These are phyloP conservation scores for Cyberlindnera mycetangii DNA, from an alignment of 805 yeast species.

Conservation along the genomic window DNA sequence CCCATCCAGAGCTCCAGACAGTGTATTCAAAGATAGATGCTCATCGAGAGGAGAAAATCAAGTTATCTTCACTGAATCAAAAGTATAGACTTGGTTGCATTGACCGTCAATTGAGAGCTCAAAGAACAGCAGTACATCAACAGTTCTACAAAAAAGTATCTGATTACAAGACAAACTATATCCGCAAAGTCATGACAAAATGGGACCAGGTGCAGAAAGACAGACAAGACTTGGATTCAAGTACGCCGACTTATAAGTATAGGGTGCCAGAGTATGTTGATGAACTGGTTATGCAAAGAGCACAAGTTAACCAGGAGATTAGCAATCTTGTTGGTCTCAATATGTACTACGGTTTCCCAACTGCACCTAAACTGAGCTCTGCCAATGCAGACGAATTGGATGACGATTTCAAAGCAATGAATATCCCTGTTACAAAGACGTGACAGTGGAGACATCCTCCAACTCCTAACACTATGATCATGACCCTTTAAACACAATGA, in stretches of 20 bases:
- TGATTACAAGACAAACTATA: constrained; percentile 62
- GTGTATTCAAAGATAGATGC: constrained; percentile 69
- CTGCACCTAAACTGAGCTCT: constrained; percentile 65
- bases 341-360: constrained; percentile 73
- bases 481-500: neutral
- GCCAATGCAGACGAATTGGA: constrained; percentile 70
- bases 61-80: constrained; percentile 45
- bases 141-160: constrained; percentile 66
- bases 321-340: constrained; percentile 67
- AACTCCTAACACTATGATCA: neutral
- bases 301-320: constrained; percentile 63
- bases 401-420: constrained; percentile 67
- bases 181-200: constrained; percentile 70
- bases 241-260: constrained; percentile 29
- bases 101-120: constrained; percentile 75
- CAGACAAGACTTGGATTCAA: constrained; percentile 68
- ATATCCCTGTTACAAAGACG: constrained; percentile 9
- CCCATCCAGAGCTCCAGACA: constrained; percentile 84
- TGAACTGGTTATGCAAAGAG: constrained; percentile 62
- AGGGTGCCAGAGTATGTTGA: constrained; percentile 39
- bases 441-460: neutral
- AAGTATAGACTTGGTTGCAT: constrained; percentile 74
- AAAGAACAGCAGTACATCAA: constrained; percentile 79
- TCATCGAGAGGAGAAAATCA: constrained; percentile 68
- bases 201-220: constrained; percentile 95